Percentiles rank a stretch among this genome's conserved stretches.
These are phyloP conservation scores for Penicillium silybi DNA, from an alignment of 495 filamentous ascomycete genomes.

Conservation along the genomic window DNA sequence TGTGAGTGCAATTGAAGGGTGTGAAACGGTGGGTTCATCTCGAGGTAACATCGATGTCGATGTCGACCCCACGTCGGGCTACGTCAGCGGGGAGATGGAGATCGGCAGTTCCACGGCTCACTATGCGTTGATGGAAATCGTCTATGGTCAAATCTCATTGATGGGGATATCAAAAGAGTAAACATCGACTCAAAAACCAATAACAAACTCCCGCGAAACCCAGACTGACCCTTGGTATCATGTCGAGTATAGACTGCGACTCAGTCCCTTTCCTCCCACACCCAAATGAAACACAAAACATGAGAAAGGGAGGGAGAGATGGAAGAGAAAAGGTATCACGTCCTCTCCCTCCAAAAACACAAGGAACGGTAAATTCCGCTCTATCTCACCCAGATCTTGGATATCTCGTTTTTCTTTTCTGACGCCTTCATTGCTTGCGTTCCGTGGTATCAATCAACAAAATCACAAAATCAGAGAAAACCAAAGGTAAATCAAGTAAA, in stretches of 20 bases:
- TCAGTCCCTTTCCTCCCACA: slow-evolving; percentile 15
- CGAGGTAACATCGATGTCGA: too few relatives aligned
- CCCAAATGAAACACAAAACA: slow-evolving; percentile 6
- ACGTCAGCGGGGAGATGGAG: slow-evolving; percentile 13
- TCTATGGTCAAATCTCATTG: slow-evolving; percentile 22
- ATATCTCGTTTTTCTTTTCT: slow-evolving; percentile 35
- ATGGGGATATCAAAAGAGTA: slow-evolving; percentile 20
- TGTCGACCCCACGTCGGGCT: slow-evolving; percentile 8
- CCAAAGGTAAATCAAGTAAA: slow-evolving; percentile 16
- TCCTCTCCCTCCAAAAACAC: slow-evolving; percentile 2
- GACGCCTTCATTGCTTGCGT: slow-evolving; percentile 34
- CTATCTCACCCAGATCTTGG: slow-evolving; percentile 30
- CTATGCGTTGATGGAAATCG: neutral
- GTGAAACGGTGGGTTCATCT: neutral
- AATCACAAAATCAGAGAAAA: slow-evolving; percentile 18
- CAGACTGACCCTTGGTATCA: slow-evolving; percentile 3
- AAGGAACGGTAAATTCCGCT: slow-evolving; percentile 12
- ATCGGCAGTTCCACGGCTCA: slow-evolving; percentile 1
- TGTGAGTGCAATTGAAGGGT: neutral
- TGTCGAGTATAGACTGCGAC: slow-evolving; percentile 3
- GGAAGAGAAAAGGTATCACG: slow-evolving; percentile 2
- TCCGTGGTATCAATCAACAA: slow-evolving; percentile 43
- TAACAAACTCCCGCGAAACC: slow-evolving; percentile 2
- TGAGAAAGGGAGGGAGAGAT: slow-evolving; percentile 8
- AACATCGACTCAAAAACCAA: slow-evolving; percentile 15